These are phyloP conservation scores for Daldinia loculata DNA, from an alignment of 495 filamentous ascomycete genomes.

Conservation along the genomic window DNA sequence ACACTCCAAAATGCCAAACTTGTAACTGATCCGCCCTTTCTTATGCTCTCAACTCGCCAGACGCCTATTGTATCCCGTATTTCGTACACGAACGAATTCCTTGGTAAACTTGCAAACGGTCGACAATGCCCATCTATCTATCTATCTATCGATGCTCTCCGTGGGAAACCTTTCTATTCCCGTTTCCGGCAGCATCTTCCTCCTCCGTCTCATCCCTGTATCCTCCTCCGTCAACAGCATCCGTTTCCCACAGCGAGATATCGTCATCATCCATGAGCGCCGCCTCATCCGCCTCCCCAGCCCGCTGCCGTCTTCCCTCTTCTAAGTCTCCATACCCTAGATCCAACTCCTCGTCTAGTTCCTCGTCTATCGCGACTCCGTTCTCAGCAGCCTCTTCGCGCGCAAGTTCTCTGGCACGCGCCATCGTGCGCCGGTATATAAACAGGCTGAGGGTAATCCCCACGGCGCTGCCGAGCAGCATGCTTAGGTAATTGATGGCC, in stretches of 20 bases:
- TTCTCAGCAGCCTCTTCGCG: constrained; percentile 67
- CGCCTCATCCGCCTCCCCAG: constrained; percentile 53
- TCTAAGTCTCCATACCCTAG: constrained; percentile 45
- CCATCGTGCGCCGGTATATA: constrained; percentile 87
- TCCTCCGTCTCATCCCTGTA: constrained; percentile 48
- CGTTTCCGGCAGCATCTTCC: constrained; percentile 7
- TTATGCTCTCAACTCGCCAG: constrained; percentile 21
- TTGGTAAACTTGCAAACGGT: background rate
- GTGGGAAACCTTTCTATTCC: background rate
- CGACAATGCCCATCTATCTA: background rate
- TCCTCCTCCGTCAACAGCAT: constrained; percentile 54
- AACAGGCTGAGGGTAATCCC: constrained; percentile 81
- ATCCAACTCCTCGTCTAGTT: constrained; percentile 44
- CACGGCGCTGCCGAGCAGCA: constrained; percentile 70
- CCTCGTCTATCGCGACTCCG: constrained; percentile 17
- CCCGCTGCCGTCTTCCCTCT: constrained; percentile 31
- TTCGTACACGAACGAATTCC: background rate
- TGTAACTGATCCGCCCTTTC: constrained; percentile 15
- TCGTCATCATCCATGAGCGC: constrained; percentile 66
- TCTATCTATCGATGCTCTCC: constrained; percentile 9
- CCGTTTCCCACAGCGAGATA: constrained; percentile 63
- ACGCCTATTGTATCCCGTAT: constrained; percentile 19
- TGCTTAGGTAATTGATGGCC: constrained; percentile 81
- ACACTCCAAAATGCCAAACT: constrained; percentile 24
- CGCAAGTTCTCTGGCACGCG: constrained; percentile 84